Base-by-base conservation (phyloP, 306 rosid species). In the Sicyos edulis region DNA sequence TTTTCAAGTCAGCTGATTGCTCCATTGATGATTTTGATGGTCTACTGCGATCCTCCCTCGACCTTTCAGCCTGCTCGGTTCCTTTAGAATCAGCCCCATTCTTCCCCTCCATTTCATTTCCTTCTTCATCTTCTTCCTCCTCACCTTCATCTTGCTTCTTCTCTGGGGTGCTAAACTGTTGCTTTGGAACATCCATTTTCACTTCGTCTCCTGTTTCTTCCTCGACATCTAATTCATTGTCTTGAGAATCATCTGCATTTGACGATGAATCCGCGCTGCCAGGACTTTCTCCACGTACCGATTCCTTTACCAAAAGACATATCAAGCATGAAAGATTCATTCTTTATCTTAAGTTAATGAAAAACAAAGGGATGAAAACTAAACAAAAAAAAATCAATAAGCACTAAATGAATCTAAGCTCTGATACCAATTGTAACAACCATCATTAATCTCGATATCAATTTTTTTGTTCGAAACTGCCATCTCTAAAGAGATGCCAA, bases 251-350 rank as follows among this genome's bases (percentile, higher is more conserved):
- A 73, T 86, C 92, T 58, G 73, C 79, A 76, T 90, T 81, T 54
- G 95, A 90, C 73, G 96, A 87, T 40, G 93, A 90, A 79, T 87
- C 96, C 74, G 79, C 92, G 15, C 87, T 89, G 47, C 85, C 83
- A 51, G 86, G 91, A 67, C 96, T 92, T 73, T 82, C 92, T 47
- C 51, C 90, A 51, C 65, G 87, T 71, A 78, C 78, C 52, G 90
- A 67, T 77, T 86, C 90, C 98, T 90, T 54, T 37, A 59, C 66
- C 44, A 74, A 64, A 13, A 50, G 6, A 69, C 47, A 64, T 53
- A 79, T 63, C 59, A 56, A 76, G 71, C 42, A 57, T 17, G 37
- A 47, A 47, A 47, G 15, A 47, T 47, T 60, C 71, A 71, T 47
- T 44, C 8, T 42, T 5, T 17, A 65, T 65, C 32, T 54, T 13